Evolutionary conservation across 345 rosid species (phyloP).

Genomic region (Eucalyptus microcorys): DNA sequence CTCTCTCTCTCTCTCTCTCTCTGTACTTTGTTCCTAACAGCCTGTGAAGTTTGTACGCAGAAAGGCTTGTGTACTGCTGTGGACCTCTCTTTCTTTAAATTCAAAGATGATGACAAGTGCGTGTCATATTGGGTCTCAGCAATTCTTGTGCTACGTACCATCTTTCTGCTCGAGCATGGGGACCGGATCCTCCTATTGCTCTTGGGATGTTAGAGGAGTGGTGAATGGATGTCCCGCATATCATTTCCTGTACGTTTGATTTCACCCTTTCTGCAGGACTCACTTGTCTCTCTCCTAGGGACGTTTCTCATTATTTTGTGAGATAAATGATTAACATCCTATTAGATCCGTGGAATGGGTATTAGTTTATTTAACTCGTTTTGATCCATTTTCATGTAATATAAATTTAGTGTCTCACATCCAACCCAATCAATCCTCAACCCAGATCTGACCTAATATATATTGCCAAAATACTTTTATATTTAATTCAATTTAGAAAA

Average conservation of each 20-base stretch:
- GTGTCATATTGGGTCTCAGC: too few species aligned
- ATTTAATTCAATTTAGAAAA: too few species aligned
- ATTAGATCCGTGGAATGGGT: background rate
- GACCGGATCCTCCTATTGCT: background rate
- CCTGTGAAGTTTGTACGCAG: background rate
- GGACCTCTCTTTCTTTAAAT: background rate
- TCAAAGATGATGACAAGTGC: background rate
- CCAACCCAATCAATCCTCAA: rapidly evolving
- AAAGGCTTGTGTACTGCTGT: background rate
- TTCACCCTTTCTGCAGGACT: background rate
- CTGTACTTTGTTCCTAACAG: background rate
- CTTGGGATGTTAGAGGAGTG: background rate
- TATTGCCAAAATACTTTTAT: background rate
- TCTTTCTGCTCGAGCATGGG: background rate
- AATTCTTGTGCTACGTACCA: background rate
- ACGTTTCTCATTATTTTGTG: background rate
- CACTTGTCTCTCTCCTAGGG: background rate
- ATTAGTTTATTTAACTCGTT: too few species aligned
- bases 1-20: background rate
- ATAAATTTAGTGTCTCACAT: too few species aligned
- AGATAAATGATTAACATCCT: background rate
- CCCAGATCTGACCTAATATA: rapidly evolving
- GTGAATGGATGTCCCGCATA: background rate
- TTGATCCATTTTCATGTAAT: too few species aligned
- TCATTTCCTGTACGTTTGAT: background rate